Evolutionary conservation across 768 basidiomycete genomes (phyloP), one percentile per base, ranked within the genome.

Genomic region (Russula dissimulans): DNA sequence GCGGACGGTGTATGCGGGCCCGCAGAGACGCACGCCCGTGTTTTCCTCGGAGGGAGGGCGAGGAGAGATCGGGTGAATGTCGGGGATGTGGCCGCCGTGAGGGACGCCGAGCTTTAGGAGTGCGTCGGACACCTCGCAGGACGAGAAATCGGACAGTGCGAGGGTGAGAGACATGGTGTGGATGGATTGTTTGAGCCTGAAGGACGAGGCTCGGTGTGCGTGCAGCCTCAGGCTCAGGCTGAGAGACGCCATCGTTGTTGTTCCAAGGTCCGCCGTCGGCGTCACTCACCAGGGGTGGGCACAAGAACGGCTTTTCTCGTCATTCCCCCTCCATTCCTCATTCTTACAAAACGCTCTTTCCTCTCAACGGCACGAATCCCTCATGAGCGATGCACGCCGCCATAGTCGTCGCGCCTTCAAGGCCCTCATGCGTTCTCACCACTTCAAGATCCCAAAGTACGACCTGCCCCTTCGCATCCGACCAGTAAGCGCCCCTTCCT

Each of bases 91-190:
- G 1, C 94, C 92, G 0, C 91, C 92, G 64, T 84, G 79, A 12
- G 80, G 73, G 14, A 81, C 69, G 9, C 82, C 81, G 38, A 95
- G 82, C 72, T 91, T 94, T 65, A 93, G 74, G 65, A 95, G 82
- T 3, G 92, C 90, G 67, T 95, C 93, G 0, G 93, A 93, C 8
- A 95, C 76, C 74, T 95, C 90, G 74, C 89, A 91, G 49, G 88
- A 81, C 6, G 89, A 84, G 68, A 82, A 83, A n/a, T 53, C 59
- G 26, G 71, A 67, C 18, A 74, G 68, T 5, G 55, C 36, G 47
- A 55, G 51, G 38, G 46, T 55, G 50, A 65, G 44, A 47, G 59
- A 53, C 38, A 60, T 47, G 3, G 63, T 53, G 8, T 26, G 22
- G 22, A 26, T 26, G 22, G 22, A 26, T 26, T 2, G 22, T 26